Base-by-base conservation (phyloP, 2,329 filamentous ascomycete species). In the Thielaviopsis euricoi region DNA sequence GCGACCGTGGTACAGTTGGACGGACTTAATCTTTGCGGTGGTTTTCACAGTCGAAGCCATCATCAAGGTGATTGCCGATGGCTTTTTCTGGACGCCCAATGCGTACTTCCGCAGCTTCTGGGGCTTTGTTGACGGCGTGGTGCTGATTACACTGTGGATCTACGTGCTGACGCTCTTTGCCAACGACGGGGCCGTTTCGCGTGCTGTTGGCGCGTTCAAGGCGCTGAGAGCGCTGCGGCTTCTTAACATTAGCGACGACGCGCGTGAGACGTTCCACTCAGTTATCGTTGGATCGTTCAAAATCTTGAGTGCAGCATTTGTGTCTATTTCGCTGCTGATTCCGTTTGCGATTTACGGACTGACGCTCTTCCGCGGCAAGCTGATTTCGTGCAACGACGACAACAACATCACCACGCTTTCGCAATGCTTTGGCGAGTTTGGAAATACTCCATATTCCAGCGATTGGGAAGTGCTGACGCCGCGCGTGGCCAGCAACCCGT, bases 291-390 rank as follows among this genome's bases (percentile, higher is more conserved):
- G 90, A 57, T 89, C 89, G 62, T 93, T 88, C 86, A 98, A 98
- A 69, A 85, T 98, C 60, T 73, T 96, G 59, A 90, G 89, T 76
- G 87, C 93, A 62, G 89, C 89, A 0, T 89, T 96, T 61, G 93
- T 98, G 55, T 97, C 93, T 3, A 76, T 98, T 64, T 95, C 91
- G 63, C 80, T 98, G 67, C 75, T 98, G 59, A 90, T 98, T 60
- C 93, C 93, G 0, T 98, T 98, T 68, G 93, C 93, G 62, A 91
- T 98, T 43, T 97, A 97, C 63, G 93, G 89, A 1, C 70, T 97
- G 58, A 98, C 95, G 64, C 76, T 98, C 2, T 98, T 98, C 72
- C 87, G 86, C 62, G 91, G 90, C 5, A 76, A 86, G 66, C 78
- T 97, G 72, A 72, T 86, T 56, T 65, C 72, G 22, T 98, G 93